Base-by-base conservation (phyloP, 371 early-diverging fungal genomes). In the Mucor racemosus region DNA sequence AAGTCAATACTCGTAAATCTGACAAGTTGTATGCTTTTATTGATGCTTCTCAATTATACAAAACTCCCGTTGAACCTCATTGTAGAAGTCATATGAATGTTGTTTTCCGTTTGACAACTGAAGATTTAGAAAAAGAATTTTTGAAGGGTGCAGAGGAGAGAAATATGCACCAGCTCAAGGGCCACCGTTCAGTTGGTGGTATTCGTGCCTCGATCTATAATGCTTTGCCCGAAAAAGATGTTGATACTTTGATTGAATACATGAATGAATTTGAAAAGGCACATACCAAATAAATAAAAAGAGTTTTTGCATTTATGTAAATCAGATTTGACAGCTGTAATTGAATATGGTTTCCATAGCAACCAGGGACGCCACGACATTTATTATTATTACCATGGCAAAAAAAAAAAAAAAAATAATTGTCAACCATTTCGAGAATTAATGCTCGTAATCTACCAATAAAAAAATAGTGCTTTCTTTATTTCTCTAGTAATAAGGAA, bases 141-240 rank as follows among this genome's bases (percentile, higher is more conserved):
- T 72, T 96, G 13, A 80, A 86, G 54, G 91, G 87, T 19, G 95
- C 97, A 0, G 94, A 93, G 70, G 86, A 82, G 39, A 79, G 71
- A 62, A 85, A 89, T 13, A 87, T 97, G 89, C 79, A 93, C 56
- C 95, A 96, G 72, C 84, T 99, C 67, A 92, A 92, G 58, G 99
- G 99, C 1, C 99, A 99, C 82, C 94, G 98, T 66, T 91, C 90
- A 38, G 88, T 92, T 5, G 99, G 98, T 58, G 99, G 99, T 34
- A 90, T 97, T 64, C 86, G 99, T 41, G 93, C 94, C 17, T 92
- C 93, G 44, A 86, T 98, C 44, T 99, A 99, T 80, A 99, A 99
- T 73, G 97, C 98, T 33, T 85, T 97, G 84, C 84, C 93, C 4
- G 74, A 90, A 61, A 93, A 95, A 46, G 94, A 90, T 54, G 94